A percentile compares a stretch with the other conserved stretches of the same genome.
phyloP scores from a whole-genome alignment of 305 asterid species.

The Stenogyne calaminthoides region DNA sequence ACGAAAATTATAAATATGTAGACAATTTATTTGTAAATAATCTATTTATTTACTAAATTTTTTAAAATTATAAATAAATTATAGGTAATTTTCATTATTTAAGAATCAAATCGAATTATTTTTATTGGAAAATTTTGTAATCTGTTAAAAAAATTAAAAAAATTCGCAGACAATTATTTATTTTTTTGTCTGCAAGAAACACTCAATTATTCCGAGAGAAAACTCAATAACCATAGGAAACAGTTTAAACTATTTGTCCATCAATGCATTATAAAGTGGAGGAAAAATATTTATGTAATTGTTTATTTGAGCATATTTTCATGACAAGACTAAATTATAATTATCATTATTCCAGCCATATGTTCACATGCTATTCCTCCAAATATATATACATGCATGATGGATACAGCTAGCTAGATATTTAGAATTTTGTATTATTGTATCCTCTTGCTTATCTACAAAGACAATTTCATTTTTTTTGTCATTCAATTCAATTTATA shows the following conservation, averaged over 20 bases:
- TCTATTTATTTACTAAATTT: no score
- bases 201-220: background rate
- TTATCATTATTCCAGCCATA: background rate
- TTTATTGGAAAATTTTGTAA: no score
- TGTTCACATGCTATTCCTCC: background rate
- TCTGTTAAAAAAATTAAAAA: no score
- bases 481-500: no score
- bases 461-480: no score
- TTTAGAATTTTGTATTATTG: background rate
- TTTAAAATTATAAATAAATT: no score
- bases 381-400: background rate
- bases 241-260: background rate
- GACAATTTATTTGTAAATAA: no score
- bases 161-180: no score
- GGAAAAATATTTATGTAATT: background rate
- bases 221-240: background rate
- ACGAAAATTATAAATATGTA: no score
- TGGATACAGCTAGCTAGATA: background rate
- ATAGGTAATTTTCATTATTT: no score
- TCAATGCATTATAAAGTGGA: background rate
- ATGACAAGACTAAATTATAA: background rate
- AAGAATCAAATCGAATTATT: no score
- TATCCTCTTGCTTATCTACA: background rate
- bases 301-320: background rate
- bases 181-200: no score